Base-by-base conservation (phyloP, 768 basidiomycete species). In the Tricholoma hemisulphureum region DNA sequence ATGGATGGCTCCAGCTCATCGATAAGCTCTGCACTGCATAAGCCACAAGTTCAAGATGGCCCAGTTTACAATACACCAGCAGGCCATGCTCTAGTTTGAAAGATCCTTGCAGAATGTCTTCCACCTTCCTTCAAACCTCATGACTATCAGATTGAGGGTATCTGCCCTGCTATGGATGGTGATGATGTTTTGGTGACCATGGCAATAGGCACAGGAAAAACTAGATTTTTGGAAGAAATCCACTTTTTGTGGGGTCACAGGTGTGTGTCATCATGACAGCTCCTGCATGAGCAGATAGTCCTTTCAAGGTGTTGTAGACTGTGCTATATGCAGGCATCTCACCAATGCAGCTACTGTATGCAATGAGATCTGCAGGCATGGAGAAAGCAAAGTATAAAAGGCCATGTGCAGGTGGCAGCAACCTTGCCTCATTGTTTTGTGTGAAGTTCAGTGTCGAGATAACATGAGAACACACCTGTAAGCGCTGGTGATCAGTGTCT, bases 81-180 rank as follows among this genome's bases (percentile, higher is more conserved):
- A 31, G 29, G 51, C 29, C 34, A 3, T 24, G 16, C 9, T 20
- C 18, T 51, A 2, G 29, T 51, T 51, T 16, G 29, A 16, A 28
- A 32, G 11, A 51, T 51, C 18, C 50, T 51, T 18, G 16, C 28
- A 10, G 16, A 18, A 13, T 51, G 28, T 23, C 21, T 53, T 10
- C 59, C 59, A 34, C 50, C 8, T 13, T 14, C 21, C 10, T 56
- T 61, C 29, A 46, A 57, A 10, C 49, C 60, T 14, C 67, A 69
- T 55, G 65, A 68, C 56, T 66, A 68, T 32, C 56, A 63, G 20
- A 49, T 69, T n/a, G 67, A 69, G 41, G 67, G 65, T 4, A 39
- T 69, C 26, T 63, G 67, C 55, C 62, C 63, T 35, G 28, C 60
- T 20, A 16, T 67, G 14, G 67, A 70, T 53, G 66, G 64, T 11